phyloP scores from a whole-genome alignment of 2,329 filamentous ascomycete genomes.

The Exophiala alcalophila region DNA sequence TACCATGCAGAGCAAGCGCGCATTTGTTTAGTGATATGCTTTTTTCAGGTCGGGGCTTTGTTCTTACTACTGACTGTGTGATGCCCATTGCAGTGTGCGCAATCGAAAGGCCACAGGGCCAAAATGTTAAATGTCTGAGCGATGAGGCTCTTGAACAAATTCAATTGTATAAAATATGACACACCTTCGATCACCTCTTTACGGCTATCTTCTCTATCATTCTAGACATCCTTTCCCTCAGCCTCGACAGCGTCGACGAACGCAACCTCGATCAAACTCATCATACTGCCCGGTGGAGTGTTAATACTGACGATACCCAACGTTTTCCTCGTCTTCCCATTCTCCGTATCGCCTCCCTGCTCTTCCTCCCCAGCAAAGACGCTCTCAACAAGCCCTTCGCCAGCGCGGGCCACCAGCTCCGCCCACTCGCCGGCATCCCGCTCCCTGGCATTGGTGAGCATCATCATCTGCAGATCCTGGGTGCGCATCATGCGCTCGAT shows the following conservation, averaged over 20 bases:
- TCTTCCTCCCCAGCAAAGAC: conserved; percentile 10
- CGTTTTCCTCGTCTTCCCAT: conserved; percentile 3
- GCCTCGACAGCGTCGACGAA: conserved; percentile 8
- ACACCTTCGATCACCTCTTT: neutral
- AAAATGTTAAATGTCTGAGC: no score
- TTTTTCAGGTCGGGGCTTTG: no score
- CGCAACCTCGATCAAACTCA: conserved; percentile 26
- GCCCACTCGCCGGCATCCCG: conserved; percentile 31
- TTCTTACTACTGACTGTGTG: no score
- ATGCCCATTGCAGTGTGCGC: no score
- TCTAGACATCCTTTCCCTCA: neutral
- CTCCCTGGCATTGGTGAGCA: conserved; percentile 50
- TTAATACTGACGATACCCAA: conserved; percentile 19
- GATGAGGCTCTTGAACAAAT: no score
- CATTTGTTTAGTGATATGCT: no score
- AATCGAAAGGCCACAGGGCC: no score
- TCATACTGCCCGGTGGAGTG: conserved; percentile 21
- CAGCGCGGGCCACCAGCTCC: conserved; percentile 11
- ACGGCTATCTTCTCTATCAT: neutral
- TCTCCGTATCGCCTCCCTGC: neutral
- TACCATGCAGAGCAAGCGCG: no score
- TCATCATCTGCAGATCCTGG: conserved; percentile 51
- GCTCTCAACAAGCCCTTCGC: conserved; percentile 7
- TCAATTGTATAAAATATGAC: no score
- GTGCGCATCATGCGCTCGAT: conserved; percentile 23